These are phyloP conservation scores for Chlamydomonas incerta DNA, from an alignment of 139 green algal species.

Conservation along the genomic window DNA sequence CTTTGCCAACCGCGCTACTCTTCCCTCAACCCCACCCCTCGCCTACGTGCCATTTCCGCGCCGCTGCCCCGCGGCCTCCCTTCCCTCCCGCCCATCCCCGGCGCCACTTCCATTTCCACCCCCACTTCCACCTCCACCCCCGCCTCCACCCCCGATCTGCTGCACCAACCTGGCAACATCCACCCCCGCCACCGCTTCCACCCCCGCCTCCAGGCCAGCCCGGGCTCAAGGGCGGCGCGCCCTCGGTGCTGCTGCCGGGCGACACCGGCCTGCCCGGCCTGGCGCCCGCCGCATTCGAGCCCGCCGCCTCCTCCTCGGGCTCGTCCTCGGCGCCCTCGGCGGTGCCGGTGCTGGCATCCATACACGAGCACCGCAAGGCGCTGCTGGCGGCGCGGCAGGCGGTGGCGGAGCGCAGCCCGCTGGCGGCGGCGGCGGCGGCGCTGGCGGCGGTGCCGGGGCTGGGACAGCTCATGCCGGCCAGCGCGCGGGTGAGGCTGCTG, in stretches of 20 bases:
- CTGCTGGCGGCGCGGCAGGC: neutral
- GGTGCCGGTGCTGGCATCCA: neutral
- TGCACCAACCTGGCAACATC: neutral
- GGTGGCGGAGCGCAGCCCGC: neutral
- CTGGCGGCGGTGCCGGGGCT: neutral
- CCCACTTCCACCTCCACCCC: neutral
- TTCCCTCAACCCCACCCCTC: too few species aligned
- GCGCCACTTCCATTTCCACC: too few species aligned
- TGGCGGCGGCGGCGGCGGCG: neutral
- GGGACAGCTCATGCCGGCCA: neutral
- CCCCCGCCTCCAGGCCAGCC: constrained; percentile 21
- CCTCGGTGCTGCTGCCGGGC: neutral
- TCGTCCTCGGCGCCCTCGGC: neutral
- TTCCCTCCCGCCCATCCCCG: too few species aligned
- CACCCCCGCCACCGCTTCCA: too few species aligned
- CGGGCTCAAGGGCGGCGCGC: constrained; percentile 24
- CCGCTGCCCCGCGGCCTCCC: too few species aligned
- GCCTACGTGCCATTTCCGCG: too few species aligned
- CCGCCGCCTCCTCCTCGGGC: too few species aligned
- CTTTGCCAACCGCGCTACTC: too few species aligned
- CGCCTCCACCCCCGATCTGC: neutral
- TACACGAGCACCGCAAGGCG: constrained; percentile 23
- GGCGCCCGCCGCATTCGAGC: too few species aligned
- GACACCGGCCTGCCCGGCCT: neutral
- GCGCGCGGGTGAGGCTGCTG: neutral